These are phyloP conservation scores for Paralagenidium karlingii DNA, from an alignment of 352 stramenopile genomes.

Conservation along the genomic window DNA sequence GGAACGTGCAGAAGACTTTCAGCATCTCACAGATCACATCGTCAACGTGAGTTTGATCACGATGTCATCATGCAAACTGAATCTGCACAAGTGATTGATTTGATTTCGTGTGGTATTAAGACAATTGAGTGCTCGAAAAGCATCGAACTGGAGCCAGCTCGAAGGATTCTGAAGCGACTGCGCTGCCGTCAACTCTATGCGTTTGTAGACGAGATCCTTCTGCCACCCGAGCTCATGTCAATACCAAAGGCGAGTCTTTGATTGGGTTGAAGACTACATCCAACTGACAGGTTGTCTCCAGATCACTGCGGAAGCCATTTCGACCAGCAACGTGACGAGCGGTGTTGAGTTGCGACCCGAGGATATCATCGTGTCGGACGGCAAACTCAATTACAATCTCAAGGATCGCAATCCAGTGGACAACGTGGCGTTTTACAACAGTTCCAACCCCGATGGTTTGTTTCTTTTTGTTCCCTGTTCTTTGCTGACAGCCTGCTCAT, in stretches of 20 bases:
- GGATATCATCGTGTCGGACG: conserved; percentile 76
- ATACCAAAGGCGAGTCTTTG: conserved; percentile 17
- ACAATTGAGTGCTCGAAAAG: conserved; percentile 70
- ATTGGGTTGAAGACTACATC: background rate
- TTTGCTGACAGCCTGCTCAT: too few relatives aligned
- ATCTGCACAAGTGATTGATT: too few relatives aligned
- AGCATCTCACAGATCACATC: conserved; percentile 65
- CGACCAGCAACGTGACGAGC: conserved; percentile 25
- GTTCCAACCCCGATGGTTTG: conserved; percentile 37
- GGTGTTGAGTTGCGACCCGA: conserved; percentile 31
- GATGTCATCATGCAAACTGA: too few relatives aligned
- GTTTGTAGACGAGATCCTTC: conserved; percentile 73
- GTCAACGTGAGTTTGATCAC: conserved; percentile 27
- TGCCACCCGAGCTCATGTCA: conserved; percentile 38
- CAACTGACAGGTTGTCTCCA: too few relatives aligned
- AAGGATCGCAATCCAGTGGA: conserved; percentile 75
- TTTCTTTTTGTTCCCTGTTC: background rate
- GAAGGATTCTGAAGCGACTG: conserved; percentile 57
- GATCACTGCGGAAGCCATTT: conserved; percentile 44
- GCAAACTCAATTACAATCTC: conserved; percentile 75
- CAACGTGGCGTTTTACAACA: conserved; percentile 75
- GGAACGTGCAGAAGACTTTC: conserved; percentile 46
- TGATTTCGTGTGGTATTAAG: conserved; percentile 17
- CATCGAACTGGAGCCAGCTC: conserved; percentile 23
- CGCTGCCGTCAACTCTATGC: conserved; percentile 68